Evolutionary conservation across 108 stramenopile genomes (phyloP).

Genomic region (Cyclotella sp.): DNA sequence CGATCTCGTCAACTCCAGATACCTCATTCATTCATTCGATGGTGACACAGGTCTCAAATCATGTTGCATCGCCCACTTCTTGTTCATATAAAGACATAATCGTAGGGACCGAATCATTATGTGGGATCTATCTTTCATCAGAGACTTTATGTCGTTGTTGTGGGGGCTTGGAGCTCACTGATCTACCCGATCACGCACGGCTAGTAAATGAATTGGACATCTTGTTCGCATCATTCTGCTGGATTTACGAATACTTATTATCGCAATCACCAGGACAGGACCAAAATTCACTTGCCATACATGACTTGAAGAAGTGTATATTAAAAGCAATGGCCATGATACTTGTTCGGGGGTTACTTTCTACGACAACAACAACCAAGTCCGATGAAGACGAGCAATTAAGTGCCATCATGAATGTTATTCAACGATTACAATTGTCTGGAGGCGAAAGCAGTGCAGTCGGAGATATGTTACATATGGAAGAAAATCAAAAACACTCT

Average conservation of each 20-base stretch:
- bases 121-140: constrained; percentile 53
- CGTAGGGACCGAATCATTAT: constrained; percentile 42
- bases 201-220: constrained; percentile 28
- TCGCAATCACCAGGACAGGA: neutral
- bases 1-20: neutral
- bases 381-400: constrained; percentile 44
- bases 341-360: constrained; percentile 16
- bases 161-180: neutral
- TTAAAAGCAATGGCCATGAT: constrained; percentile 26
- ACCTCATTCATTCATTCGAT: neutral
- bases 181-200: constrained; percentile 3
- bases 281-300: neutral
- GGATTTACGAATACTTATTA: constrained; percentile 45
- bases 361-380: neutral
- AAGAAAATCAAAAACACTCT: constrained; percentile 10
- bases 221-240: constrained; percentile 39
- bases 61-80: neutral
- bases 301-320: constrained; percentile 17
- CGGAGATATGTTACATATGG: constrained; percentile 49
- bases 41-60: neutral
- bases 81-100: constrained; percentile 37
- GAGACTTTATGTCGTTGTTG: constrained; percentile 32
- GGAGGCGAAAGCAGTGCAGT: constrained; percentile 36
- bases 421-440: constrained; percentile 42
- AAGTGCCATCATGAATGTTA: constrained; percentile 32